phyloP scores from a whole-genome alignment of 345 rosid genomes.

The Ceriops decandra region DNA sequence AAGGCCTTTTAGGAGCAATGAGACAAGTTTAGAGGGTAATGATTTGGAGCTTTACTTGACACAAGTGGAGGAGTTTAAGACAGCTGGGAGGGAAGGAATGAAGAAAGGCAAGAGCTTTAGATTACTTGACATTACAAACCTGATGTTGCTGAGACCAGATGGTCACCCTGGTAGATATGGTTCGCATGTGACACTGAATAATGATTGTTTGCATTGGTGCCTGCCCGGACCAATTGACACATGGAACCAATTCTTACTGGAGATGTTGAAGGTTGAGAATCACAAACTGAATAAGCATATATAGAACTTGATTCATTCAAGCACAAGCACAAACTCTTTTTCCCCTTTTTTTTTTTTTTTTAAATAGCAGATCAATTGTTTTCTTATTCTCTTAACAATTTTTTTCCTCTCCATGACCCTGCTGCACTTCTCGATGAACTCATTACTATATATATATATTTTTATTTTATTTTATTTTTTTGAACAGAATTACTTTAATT shows the following conservation, averaged over 20 bases:
- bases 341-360: no score
- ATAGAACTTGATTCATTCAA: no score
- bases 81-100: constrained; percentile 51
- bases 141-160: constrained; percentile 60
- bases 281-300: constrained; percentile 13
- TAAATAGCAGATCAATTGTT: no score
- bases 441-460: no score
- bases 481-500: no score
- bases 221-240: constrained; percentile 85
- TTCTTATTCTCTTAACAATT: no score
- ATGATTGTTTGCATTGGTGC: constrained; percentile 96
- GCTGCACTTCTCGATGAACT: no score
- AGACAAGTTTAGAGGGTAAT: constrained; percentile 47
- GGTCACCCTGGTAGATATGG: constrained; percentile 85
- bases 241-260: constrained; percentile 73
- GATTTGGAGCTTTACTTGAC: constrained; percentile 54
- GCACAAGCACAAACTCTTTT: no score
- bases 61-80: constrained; percentile 67
- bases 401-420: no score
- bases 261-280: constrained; percentile 77
- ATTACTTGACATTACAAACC: constrained; percentile 57
- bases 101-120: constrained; percentile 51
- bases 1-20: constrained; percentile 49
- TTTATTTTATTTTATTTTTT: no score
- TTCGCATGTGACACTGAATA: constrained; percentile 56